Evolutionary conservation across 768 basidiomycete genomes (phyloP).

Genomic region (Kwoniella sp.): DNA sequence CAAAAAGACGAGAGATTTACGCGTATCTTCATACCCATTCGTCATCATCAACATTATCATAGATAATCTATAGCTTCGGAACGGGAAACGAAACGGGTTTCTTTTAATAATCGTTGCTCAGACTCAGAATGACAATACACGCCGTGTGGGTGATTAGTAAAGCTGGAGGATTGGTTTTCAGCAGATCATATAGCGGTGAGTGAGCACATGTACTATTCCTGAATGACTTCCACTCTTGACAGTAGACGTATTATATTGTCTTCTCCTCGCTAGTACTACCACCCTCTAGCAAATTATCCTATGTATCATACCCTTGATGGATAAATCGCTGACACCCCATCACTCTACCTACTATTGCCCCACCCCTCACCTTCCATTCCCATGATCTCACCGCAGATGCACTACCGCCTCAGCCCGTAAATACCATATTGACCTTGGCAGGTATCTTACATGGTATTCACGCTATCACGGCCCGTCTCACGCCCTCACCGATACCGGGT

Average conservation of each 20-base stretch:
- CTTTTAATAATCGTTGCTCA: no score
- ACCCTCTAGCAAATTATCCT: neutral
- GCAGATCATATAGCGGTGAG: slow-evolving; percentile 84
- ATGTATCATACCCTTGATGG: neutral
- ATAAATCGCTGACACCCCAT: neutral
- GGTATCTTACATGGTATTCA: slow-evolving; percentile 97
- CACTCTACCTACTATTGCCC: neutral
- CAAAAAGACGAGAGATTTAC: no score
- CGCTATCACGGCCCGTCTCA: slow-evolving; percentile 91
- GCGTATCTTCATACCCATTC: no score
- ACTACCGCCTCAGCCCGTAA: slow-evolving; percentile 80
- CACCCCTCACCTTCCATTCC: no score
- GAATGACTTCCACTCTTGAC: no score
- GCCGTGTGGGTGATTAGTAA: slow-evolving; percentile 82
- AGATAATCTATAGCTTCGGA: no score
- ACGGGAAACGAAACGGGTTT: no score
- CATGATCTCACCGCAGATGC: slow-evolving; percentile 79
- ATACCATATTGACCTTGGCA: slow-evolving; percentile 73
- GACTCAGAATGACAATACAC: slow-evolving; percentile 50
- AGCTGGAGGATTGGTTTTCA: slow-evolving; percentile 94
- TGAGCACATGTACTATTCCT: slow-evolving; percentile 2
- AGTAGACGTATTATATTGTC: no score
- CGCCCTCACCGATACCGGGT: slow-evolving; percentile 62
- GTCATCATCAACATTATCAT: no score
- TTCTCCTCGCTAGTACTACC: neutral